Evolutionary conservation across 2,329 filamentous ascomycete species (phyloP), one percentile per base, ranked within the genome.

Genomic region (Aschersonia sp.): DNA sequence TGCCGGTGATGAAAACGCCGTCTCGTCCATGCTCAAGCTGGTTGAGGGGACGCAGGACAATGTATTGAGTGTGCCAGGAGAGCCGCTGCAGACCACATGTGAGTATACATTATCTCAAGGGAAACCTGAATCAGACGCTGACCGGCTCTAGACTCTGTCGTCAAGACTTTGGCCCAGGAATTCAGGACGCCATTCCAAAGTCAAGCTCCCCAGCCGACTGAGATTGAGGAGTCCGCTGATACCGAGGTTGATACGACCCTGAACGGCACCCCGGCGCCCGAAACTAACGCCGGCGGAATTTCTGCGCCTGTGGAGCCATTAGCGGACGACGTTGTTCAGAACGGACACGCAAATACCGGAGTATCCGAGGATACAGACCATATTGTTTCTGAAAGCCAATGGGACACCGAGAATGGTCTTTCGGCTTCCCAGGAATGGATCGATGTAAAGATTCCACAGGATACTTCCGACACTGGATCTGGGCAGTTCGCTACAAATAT

Each of bases 11-110:
- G 76, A 84, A 53, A 73, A 70, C 54, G 86, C 84, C 45, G 84
- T 92, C 30, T 69, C 76, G 47, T 78, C 83, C 48, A 87, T 87
- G 67, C 66, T 86, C 58, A 88, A 85, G 69, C 72, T 94, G 49
- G 83, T 88, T 48, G 73, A 86, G 49, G 85, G 84, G 35, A 73
- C 77, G 30, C 72, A 80, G 11, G 84, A 90, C 53, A 70, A 70
- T 50, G 79, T 85, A 2, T 66, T 70, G 53, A 82, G 77, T 54
- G 82, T 84, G 31, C 70, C 73, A 45, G 81, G 82, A 48, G 77
- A 83, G 35, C 62, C 72, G 51, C 72, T 87, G 30, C 66, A 77
- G 54, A 79, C 85, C 30, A 86, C 81, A 40, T 92, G 86, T 90
- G 70, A 63, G 81, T 69, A 50, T 49, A 12, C 14, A 39, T 39